These are phyloP conservation scores for Schwanniomyces yamadae DNA, from an alignment of 805 yeast genomes.

Conservation along the genomic window DNA sequence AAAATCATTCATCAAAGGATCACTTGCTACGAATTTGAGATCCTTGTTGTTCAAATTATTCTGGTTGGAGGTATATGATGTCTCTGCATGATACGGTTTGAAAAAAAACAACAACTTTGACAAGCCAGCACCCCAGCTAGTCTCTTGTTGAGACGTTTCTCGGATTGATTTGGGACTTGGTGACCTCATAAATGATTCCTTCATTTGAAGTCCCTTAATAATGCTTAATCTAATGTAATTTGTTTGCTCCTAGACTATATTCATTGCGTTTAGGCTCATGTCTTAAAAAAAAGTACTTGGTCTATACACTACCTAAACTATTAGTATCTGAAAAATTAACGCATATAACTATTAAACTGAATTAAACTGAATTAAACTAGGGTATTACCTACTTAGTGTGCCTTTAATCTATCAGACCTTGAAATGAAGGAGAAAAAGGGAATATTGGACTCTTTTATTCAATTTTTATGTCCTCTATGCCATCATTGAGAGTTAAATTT, in stretches of 20 bases:
- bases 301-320: too few relatives aligned
- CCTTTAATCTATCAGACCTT: too few relatives aligned
- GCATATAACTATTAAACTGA: too few relatives aligned
- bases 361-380: too few relatives aligned
- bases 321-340: too few relatives aligned
- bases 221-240: too few relatives aligned
- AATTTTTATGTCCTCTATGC: too few relatives aligned
- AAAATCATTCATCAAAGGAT: constrained; percentile 21
- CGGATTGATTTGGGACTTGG: constrained; percentile 17
- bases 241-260: neutral
- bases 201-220: constrained; percentile 5
- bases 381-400: too few relatives aligned
- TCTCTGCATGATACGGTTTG: constrained; percentile 5
- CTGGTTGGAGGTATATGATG: neutral
- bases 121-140: constrained; percentile 8
- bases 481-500: constrained; percentile 29
- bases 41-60: constrained; percentile 4
- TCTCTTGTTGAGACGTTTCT: too few relatives aligned
- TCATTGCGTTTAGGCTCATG: constrained; percentile 1
- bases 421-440: neutral
- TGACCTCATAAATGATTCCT: constrained; percentile 12
- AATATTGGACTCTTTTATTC: neutral
- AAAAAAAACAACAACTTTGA: constrained; percentile 12
- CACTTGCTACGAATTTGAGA: constrained; percentile 9
- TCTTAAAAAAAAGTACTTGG: too few relatives aligned